Percentiles rank a stretch among this genome's conserved stretches.
Evolutionary conservation across 805 yeast species (phyloP).

Genomic region (Zygoascus biomembranicola): DNA sequence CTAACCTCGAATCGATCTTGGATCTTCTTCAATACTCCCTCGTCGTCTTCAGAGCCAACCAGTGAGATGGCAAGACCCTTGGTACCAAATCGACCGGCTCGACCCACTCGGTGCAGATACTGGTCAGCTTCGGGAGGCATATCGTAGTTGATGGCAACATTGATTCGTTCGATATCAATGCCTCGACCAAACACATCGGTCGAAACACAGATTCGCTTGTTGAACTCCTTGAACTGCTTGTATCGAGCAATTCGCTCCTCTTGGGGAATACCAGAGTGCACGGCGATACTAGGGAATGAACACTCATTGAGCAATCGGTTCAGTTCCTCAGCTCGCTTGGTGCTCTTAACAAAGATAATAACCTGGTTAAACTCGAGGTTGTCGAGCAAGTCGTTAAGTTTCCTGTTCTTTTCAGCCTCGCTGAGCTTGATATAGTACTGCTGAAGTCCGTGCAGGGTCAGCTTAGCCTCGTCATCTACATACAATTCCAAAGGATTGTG

Average conservation of each 20-base stretch:
- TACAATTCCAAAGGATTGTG: constrained; percentile 95
- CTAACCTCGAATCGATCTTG: constrained; percentile 97
- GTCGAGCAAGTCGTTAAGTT: constrained; percentile 85
- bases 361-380: constrained; percentile 96
- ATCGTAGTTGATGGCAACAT: constrained; percentile 95
- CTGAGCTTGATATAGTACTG: constrained; percentile 87
- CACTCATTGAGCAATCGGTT: constrained; percentile 83
- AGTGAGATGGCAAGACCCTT: constrained; percentile 95
- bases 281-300: constrained; percentile 95
- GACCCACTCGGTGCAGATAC: constrained; percentile 97
- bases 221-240: constrained; percentile 93
- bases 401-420: constrained; percentile 89
- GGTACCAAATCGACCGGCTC: constrained; percentile 99
- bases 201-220: constrained; percentile 96
- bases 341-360: constrained; percentile 87
- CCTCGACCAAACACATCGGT: constrained; percentile 99
- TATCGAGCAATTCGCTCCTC: constrained; percentile 97
- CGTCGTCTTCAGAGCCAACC: constrained; percentile 78
- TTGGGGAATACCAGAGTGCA: constrained; percentile 91
- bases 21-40: constrained; percentile 81
- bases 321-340: constrained; percentile 86
- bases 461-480: constrained; percentile 95
- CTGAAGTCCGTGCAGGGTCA: constrained; percentile 95
- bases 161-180: constrained; percentile 97
- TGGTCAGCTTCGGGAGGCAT: constrained; percentile 95